These are phyloP conservation scores for Colletotrichum melonis DNA, from an alignment of 2,329 filamentous ascomycete genomes.

Conservation along the genomic window DNA sequence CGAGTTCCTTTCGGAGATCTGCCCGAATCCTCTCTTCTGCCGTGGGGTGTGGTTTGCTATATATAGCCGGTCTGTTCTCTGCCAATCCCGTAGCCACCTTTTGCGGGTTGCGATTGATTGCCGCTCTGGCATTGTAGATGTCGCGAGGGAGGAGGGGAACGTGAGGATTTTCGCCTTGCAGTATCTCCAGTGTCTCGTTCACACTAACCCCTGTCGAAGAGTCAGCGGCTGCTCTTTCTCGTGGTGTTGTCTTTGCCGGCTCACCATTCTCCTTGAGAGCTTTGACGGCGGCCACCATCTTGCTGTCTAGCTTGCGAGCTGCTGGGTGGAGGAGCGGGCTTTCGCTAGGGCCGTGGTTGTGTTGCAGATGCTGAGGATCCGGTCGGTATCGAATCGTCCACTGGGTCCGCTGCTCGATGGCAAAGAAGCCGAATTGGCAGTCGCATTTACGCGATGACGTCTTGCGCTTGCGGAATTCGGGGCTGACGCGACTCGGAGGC, in stretches of 20 bases:
- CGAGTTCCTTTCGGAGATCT: conserved; percentile 70
- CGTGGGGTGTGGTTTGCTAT: conserved; percentile 73
- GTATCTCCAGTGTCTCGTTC: conserved; percentile 73
- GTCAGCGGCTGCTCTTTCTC: conserved; percentile 43
- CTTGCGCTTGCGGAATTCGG: conserved; percentile 72
- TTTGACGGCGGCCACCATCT: conserved; percentile 76
- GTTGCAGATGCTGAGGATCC: conserved; percentile 65
- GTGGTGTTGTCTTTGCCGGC: conserved; percentile 39
- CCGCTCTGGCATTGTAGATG: conserved; percentile 75
- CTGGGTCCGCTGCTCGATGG: conserved; percentile 74
- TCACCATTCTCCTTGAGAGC: conserved; percentile 74
- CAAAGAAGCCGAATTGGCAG: conserved; percentile 77
- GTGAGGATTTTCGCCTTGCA: conserved; percentile 72
- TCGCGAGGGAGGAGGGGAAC: conserved; percentile 73
- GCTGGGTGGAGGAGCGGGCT: conserved; percentile 75
- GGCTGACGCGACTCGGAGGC: conserved; percentile 70
- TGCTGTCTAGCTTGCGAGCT: conserved; percentile 73
- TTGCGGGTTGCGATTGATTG: conserved; percentile 73
- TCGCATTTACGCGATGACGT: conserved; percentile 77
- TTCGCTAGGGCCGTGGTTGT: conserved; percentile 75
- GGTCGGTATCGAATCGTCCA: conserved; percentile 76
- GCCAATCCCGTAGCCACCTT: conserved; percentile 70
- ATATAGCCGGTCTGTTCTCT: conserved; percentile 72
- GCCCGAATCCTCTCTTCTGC: conserved; percentile 73
- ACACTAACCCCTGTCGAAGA: conserved; percentile 68